Base-by-base conservation (phyloP, 2,329 filamentous ascomycete species). In the Escovopsis weberi region DNA sequence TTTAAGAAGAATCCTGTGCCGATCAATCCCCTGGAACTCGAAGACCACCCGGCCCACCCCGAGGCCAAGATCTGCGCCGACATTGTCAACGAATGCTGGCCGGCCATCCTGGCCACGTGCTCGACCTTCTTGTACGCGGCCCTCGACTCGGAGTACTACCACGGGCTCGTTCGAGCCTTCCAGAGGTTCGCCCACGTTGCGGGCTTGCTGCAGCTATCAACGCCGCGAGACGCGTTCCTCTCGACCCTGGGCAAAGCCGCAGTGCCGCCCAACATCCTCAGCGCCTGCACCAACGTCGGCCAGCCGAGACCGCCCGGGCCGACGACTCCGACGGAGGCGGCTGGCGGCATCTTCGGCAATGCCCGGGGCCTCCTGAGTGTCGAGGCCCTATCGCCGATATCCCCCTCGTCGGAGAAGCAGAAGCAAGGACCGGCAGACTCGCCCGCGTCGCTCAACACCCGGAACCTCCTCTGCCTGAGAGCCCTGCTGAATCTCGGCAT, bases 111-210 rank as follows among this genome's bases (percentile, higher is more conserved):
- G 39, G 89, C 91, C 1, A 91, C 87, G 2, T 95, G 87, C 53
- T 98, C 91, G 0, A 95, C 89, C 0, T 98, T 96, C 56, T 66
- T 98, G 15, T 93, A 94, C 56, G 85, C 91, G 28, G 80, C 89
- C 0, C 67, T 98, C 4, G 91, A 98, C 57, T 82, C 85, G 1
- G 87, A 95, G 42, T 95, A 91, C 52, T 98, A 96, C 53, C 88
- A 95, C 51, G 78, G 82, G 9, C 68, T 98, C 2, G 89, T 98
- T 23, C 77, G 91, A 50, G 85, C 89, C 0, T 94, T 96, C 51
- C 91, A 98, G 54, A 87, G 93, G 50, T 85, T 98, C 54, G 84
- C 91, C 1, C 93, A 98, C 57, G 89, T 96, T 3, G 86, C 91
- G 34, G 93, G 91, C 5, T 68, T 98, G 38, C 64, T 98, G 8